Evolutionary conservation across 208 protist genomes (phyloP).

Genomic region (Novymonas esmeraldas): DNA sequence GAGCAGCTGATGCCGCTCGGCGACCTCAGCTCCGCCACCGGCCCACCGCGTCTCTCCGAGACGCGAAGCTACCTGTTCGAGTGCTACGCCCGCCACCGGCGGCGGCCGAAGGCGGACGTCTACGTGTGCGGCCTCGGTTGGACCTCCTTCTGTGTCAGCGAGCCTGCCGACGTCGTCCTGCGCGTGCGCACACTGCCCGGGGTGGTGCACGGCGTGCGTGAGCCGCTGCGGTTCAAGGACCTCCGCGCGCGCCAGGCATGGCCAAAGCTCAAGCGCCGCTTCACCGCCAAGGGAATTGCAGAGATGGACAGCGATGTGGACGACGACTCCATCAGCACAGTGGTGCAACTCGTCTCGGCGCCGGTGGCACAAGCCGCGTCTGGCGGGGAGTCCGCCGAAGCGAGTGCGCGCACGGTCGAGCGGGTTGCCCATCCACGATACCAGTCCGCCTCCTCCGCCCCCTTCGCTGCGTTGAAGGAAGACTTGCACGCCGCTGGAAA

Average conservation of each 20-base stretch:
- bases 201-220: constrained; percentile 89
- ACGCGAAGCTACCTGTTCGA: constrained; percentile 88
- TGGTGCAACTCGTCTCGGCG: constrained; percentile 61
- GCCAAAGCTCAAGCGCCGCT: constrained; percentile 80
- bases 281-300: constrained; percentile 59
- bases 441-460: constrained; percentile 51
- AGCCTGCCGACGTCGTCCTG: constrained; percentile 85
- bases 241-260: constrained; percentile 69
- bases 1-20: constrained; percentile 71
- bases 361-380: not conserved
- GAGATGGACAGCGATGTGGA: constrained; percentile 50
- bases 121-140: constrained; percentile 92
- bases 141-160: constrained; percentile 83
- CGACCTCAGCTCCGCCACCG: constrained; percentile 11
- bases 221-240: constrained; percentile 89
- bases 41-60: constrained; percentile 56
- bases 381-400: not conserved
- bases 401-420: constrained; percentile 32
- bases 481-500: constrained; percentile 64
- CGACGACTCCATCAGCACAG: constrained; percentile 74
- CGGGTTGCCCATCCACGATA: constrained; percentile 56
- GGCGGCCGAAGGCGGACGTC: constrained; percentile 85
- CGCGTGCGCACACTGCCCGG: constrained; percentile 89
- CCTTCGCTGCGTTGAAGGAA: constrained; percentile 61
- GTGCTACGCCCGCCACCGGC: constrained; percentile 79